Evolutionary conservation across 2,329 filamentous ascomycete genomes (phyloP).

Genomic region (Phialophora tarda): DNA sequence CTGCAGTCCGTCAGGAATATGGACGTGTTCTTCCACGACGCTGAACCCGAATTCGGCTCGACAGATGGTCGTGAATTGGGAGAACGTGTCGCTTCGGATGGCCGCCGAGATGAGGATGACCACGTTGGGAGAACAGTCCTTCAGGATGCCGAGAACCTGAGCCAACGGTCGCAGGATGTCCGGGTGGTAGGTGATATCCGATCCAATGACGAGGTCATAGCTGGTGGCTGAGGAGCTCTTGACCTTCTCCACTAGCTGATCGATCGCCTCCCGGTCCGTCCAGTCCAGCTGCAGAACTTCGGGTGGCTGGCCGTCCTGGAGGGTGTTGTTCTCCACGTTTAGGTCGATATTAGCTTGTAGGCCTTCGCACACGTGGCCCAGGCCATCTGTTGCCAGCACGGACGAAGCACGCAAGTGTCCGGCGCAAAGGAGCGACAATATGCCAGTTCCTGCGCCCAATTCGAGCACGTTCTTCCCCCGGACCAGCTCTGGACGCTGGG

Average conservation of each 20-base stretch:
- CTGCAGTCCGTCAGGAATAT: conserved; percentile 49
- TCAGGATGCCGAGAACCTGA: conserved; percentile 28
- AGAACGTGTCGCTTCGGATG: conserved; percentile 68
- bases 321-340: conserved; percentile 40
- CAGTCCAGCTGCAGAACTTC: conserved; percentile 35
- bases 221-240: conserved; percentile 11
- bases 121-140: conserved; percentile 31
- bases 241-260: conserved; percentile 23
- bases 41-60: conserved; percentile 47
- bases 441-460: conserved; percentile 70
- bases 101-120: conserved; percentile 65
- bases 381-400: conserved; percentile 68
- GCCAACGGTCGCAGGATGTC: conserved; percentile 38
- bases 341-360: conserved; percentile 47
- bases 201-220: conserved; percentile 36
- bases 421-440: conserved; percentile 67
- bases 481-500: conserved; percentile 53
- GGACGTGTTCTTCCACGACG: conserved; percentile 49
- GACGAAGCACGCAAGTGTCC: conserved; percentile 61
- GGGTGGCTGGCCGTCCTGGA: conserved; percentile 13
- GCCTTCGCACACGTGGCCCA: conserved; percentile 51
- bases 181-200: conserved; percentile 40
- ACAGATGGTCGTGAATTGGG: conserved; percentile 63
- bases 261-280: conserved; percentile 32
- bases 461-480: conserved; percentile 64